Evolutionary conservation across 2,329 filamentous ascomycete genomes (phyloP).

Genomic region (Penicillium brasilianum): DNA sequence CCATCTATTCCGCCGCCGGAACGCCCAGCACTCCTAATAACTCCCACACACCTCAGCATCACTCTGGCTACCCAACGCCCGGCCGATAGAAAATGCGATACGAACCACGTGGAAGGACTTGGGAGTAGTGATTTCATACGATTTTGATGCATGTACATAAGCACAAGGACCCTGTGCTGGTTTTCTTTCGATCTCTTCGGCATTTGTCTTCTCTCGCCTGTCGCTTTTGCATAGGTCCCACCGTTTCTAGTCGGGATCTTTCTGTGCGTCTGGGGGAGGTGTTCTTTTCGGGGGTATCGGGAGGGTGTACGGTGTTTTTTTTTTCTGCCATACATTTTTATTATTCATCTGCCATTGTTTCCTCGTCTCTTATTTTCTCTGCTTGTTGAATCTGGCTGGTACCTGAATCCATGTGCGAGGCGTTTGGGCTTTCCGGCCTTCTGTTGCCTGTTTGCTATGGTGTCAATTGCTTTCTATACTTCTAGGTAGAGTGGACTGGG

Average conservation of each 20-base stretch:
- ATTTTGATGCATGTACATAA: slow-evolving; percentile 49
- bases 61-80: slow-evolving; percentile 71
- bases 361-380: neutral
- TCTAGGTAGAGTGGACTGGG: slow-evolving; percentile 8
- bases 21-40: slow-evolving; percentile 72
- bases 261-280: slow-evolving; percentile 34
- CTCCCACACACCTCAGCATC: slow-evolving; percentile 53
- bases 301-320: slow-evolving; percentile 41
- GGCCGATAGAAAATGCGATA: slow-evolving; percentile 66
- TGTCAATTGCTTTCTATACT: slow-evolving; percentile 12
- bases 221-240: slow-evolving; percentile 32
- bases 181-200: slow-evolving; percentile 31
- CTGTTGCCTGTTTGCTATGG: slow-evolving; percentile 14
- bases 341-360: neutral
- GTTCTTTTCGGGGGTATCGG: slow-evolving; percentile 27
- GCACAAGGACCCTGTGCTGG: slow-evolving; percentile 35
- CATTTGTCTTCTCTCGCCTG: slow-evolving; percentile 31
- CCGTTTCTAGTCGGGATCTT: slow-evolving; percentile 25
- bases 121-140: slow-evolving; percentile 29
- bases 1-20: slow-evolving; percentile 54
- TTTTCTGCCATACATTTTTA: neutral
- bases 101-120: slow-evolving; percentile 11
- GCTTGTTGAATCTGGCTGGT: slow-evolving; percentile 30
- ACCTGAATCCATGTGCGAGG: slow-evolving; percentile 35
- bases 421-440: slow-evolving; percentile 25